Base-by-base conservation (phyloP, 2,329 filamentous ascomycete genomes). In the Verticillium isaacii region DNA sequence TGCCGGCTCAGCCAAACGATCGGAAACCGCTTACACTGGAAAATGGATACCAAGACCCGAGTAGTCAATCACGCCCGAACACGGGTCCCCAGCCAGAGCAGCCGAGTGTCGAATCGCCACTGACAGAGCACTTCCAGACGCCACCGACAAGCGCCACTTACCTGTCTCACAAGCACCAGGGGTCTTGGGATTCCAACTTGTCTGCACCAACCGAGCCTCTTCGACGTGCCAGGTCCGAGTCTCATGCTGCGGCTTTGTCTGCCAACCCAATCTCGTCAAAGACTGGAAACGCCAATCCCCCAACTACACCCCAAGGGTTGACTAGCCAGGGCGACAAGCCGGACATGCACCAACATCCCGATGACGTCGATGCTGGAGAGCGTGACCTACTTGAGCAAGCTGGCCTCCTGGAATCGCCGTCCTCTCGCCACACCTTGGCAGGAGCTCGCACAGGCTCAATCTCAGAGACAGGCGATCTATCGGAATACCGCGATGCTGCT, bases 371-470 rank as follows among this genome's bases (percentile, higher is more conserved):
- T 69, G 88, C 88, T 4, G 83, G 82, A 9, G 90, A 93, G 70
- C 84, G 86, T 63, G 85, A 87, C 50, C 77, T 92, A 5, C 76
- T 92, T 32, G 84, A 87, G 66, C 86, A 92, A 71, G 82, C 87
- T 7, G 89, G 89, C 1, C 78, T 92, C 25, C 74, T 91, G 29
- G 82, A 85, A 50, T 67, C 73, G 32, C 74, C 74, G 45, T 69
- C 75, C 19, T 75, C 77, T 58, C 58, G 50, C 9, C 45, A 52
- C 45, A 52, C 45, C 11, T 9, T 52, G 19, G 45, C 45, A 19
- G 45, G 45, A 52, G 45, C n/a, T 59, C 71, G 74, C 52, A 73
- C 74, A 23, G 77, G 72, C 9, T 72, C 75, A 2, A 71, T 71
- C 12, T 77, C 74, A 59, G 78, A 79, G 34, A 69, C 70, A 7